A percentile compares a stretch with the other conserved stretches of the same genome.
Evolutionary conservation across 139 green algal genomes (phyloP).

Genomic region (Chlamydomonas applanata): DNA sequence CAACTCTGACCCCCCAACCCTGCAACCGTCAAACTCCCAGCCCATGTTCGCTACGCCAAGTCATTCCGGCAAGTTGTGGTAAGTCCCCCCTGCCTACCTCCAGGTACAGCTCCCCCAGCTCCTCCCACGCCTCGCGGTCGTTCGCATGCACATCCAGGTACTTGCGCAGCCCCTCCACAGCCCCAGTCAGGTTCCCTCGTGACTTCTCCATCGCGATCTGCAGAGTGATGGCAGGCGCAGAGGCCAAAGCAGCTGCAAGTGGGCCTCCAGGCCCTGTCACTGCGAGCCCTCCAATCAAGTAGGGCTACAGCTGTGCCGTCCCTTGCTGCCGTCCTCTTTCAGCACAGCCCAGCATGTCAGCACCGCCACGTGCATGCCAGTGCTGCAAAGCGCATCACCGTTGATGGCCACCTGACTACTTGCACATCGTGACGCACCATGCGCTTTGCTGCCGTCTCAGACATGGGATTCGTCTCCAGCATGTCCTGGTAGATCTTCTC

Average conservation of each 20-base stretch:
- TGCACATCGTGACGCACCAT: constrained; percentile 38
- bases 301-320: too few relatives aligned
- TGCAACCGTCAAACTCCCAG: too few relatives aligned
- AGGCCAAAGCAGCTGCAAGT: background rate
- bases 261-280: too few relatives aligned
- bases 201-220: constrained; percentile 63
- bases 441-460: constrained; percentile 63
- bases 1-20: too few relatives aligned
- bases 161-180: constrained; percentile 56
- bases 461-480: constrained; percentile 49
- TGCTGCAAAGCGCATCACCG: too few relatives aligned
- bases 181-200: constrained; percentile 47
- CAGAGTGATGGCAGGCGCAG: background rate
- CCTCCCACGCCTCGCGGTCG: constrained; percentile 81
- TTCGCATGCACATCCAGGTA: constrained; percentile 67
- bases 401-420: too few relatives aligned
- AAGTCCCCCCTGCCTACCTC: constrained; percentile 48
- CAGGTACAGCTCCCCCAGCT: constrained; percentile 80
- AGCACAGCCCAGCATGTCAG: too few relatives aligned
- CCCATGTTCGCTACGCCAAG: too few relatives aligned
- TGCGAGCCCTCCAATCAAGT: too few relatives aligned
- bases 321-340: too few relatives aligned
- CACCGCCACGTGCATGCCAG: background rate
- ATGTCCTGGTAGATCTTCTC: constrained; percentile 60
- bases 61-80: too few relatives aligned